phyloP scores from a whole-genome alignment of 108 stramenopile genomes.

The Nannochloropsis granulata region DNA sequence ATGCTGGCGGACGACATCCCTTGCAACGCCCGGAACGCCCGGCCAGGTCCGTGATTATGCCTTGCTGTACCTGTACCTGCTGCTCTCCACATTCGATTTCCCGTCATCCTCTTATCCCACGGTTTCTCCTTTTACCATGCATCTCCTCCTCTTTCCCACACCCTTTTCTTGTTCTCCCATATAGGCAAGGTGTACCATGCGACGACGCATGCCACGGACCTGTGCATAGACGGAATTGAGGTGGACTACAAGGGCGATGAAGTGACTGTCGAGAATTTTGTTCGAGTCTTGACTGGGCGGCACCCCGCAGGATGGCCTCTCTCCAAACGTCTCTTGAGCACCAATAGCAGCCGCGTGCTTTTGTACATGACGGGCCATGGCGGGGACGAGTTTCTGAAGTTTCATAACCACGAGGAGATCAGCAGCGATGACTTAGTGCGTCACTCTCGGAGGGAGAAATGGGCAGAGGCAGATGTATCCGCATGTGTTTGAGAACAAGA shows the following conservation, averaged over 20 bases:
- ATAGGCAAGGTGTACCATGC: constrained; percentile 1
- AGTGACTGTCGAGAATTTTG: constrained; percentile 78
- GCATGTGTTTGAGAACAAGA: too few species aligned
- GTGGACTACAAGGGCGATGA: constrained; percentile 82
- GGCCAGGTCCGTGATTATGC: not conserved
- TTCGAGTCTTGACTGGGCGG: constrained; percentile 41
- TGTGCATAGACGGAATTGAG: constrained; percentile 47
- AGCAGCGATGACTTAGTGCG: constrained; percentile 50
- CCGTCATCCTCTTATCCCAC: too few species aligned
- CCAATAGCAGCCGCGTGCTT: constrained; percentile 41
- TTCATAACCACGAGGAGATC: constrained; percentile 86
- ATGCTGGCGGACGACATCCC: constrained; percentile 35
- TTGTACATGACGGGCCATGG: constrained; percentile 89
- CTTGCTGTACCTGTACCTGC: not conserved
- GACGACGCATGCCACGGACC: constrained; percentile 46
- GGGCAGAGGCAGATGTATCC: too few species aligned
- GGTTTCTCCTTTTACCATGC: too few species aligned
- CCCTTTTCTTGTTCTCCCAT: not conserved
- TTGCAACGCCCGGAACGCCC: constrained; percentile 10
- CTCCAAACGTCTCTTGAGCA: constrained; percentile 16
- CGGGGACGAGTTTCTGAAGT: constrained; percentile 88
- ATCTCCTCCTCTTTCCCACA: not conserved
- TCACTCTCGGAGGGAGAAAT: too few species aligned
- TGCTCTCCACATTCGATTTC: too few species aligned
- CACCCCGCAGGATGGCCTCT: constrained; percentile 8